A percentile compares a stretch with the other conserved stretches of the same genome.
These are phyloP conservation scores for Xylariaceae sp. DNA, from an alignment of 2,329 filamentous ascomycete genomes.

Conservation along the genomic window DNA sequence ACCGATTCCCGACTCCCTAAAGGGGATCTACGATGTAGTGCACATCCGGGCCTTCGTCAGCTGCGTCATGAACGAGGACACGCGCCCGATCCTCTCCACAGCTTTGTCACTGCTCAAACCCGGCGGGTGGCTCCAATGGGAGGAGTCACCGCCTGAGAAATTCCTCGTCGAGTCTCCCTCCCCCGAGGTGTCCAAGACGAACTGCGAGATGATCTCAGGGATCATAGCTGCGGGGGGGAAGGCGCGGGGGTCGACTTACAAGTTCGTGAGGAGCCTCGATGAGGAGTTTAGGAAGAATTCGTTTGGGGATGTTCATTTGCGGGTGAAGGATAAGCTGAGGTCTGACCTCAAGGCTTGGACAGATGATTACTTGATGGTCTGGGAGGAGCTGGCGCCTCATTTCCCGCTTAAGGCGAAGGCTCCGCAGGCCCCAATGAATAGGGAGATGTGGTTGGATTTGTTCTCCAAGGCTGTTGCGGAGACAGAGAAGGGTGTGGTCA, in stretches of 20 bases:
- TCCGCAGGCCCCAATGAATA: slow-evolving; percentile 17
- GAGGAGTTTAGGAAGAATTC: background rate
- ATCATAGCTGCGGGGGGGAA: background rate
- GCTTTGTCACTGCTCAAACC: slow-evolving; percentile 21
- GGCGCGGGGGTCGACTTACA: background rate
- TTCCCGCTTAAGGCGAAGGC: slow-evolving; percentile 17
- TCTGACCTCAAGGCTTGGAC: slow-evolving; percentile 25
- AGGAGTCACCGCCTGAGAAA: slow-evolving; percentile 16
- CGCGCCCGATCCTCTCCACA: slow-evolving; percentile 11
- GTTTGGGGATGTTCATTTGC: slow-evolving; percentile 5
- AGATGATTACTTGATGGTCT: slow-evolving; percentile 26
- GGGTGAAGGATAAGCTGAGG: background rate
- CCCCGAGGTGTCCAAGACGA: slow-evolving; percentile 2
- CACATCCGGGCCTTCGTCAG: slow-evolving; percentile 20
- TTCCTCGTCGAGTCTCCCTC: slow-evolving; percentile 15
- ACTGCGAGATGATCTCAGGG: background rate
- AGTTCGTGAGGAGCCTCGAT: background rate
- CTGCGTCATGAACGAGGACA: slow-evolving; percentile 13
- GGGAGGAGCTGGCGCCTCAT: slow-evolving; percentile 20
- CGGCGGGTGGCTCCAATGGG: slow-evolving; percentile 25
- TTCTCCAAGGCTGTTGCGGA: slow-evolving; percentile 21
- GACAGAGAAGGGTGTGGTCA: slow-evolving; percentile 23
- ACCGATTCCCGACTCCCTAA: slow-evolving; percentile 12
- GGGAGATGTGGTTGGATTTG: slow-evolving; percentile 18
- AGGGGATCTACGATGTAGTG: slow-evolving; percentile 20